A percentile compares a stretch with the other conserved stretches of the same genome.
Evolutionary conservation across 331 rosid species (phyloP).

Genomic region (Acacia concinna): DNA sequence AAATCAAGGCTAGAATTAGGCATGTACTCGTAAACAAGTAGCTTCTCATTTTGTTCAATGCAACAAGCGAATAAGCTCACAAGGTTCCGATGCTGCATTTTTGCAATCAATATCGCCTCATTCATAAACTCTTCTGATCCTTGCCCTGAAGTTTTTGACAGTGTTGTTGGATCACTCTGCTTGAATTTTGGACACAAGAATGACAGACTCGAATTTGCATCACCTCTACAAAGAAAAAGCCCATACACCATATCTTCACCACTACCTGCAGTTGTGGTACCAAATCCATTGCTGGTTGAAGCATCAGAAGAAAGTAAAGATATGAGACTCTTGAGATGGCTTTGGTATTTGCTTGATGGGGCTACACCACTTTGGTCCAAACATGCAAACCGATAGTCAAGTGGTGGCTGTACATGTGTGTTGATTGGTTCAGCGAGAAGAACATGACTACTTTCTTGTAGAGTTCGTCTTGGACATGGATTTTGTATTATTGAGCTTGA

Average conservation of each 20-base stretch:
- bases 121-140: slow-evolving; percentile 40
- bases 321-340: slow-evolving; percentile 33
- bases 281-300: slow-evolving; percentile 42
- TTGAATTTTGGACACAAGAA: slow-evolving; percentile 37
- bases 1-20: slow-evolving; percentile 47
- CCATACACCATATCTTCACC: slow-evolving; percentile 33
- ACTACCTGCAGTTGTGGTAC: slow-evolving; percentile 4
- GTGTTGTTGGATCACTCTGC: slow-evolving; percentile 37
- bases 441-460: not conserved
- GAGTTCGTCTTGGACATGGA: not conserved
- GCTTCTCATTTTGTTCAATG: slow-evolving; percentile 44
- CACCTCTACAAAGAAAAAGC: slow-evolving; percentile 41
- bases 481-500: not conserved
- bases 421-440: slow-evolving; percentile 6
- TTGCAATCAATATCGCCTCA: slow-evolving; percentile 44
- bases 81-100: slow-evolving; percentile 49
- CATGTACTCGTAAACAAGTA: slow-evolving; percentile 44
- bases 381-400: slow-evolving; percentile 42
- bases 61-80: slow-evolving; percentile 42
- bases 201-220: slow-evolving; percentile 35
- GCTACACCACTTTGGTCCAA: slow-evolving; percentile 35
- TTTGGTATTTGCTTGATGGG: slow-evolving; percentile 33
- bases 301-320: slow-evolving; percentile 37
- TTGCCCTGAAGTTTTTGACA: slow-evolving; percentile 41
- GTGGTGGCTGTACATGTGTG: slow-evolving; percentile 16